phyloP scores from a whole-genome alignment of 768 basidiomycete genomes.

The Kwoniella sp. region DNA sequence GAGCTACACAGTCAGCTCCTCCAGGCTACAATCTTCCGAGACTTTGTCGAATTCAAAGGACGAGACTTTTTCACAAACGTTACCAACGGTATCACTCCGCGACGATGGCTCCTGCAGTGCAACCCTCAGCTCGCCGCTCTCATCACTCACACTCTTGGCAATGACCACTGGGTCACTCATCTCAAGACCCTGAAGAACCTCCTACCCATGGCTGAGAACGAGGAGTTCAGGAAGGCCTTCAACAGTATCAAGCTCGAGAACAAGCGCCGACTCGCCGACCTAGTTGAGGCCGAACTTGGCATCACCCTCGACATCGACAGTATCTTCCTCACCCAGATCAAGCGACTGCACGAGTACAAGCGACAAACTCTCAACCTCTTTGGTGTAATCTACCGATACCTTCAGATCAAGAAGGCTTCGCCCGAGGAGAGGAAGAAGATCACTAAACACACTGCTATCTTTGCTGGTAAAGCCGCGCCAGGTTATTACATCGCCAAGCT shows the following conservation, averaged over 20 bases:
- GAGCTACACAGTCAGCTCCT: constrained; percentile 92
- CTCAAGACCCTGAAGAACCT: constrained; percentile 73
- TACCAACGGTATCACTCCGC: constrained; percentile 89
- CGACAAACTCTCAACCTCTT: constrained; percentile 93
- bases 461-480: constrained; percentile 95
- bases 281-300: constrained; percentile 44
- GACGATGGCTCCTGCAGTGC: constrained; percentile 61
- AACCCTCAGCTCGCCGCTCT: constrained; percentile 82
- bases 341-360: constrained; percentile 82
- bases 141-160: constrained; percentile 76
- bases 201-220: constrained; percentile 66
- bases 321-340: constrained; percentile 51
- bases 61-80: constrained; percentile 57
- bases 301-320: constrained; percentile 41
- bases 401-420: constrained; percentile 71
- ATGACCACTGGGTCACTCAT: constrained; percentile 72
- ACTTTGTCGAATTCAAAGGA: constrained; percentile 91
- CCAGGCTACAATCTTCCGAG: constrained; percentile 58
- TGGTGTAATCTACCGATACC: constrained; percentile 62
- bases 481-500: constrained; percentile 81
- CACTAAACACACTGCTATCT: constrained; percentile 70
- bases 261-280: constrained; percentile 63
- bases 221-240: constrained; percentile 73
- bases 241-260: constrained; percentile 79
- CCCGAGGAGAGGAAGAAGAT: constrained; percentile 75